A percentile compares a stretch with the other conserved stretches of the same genome.
phyloP scores from a whole-genome alignment of 106 monocot species.

The Triglochin maritima region DNA sequence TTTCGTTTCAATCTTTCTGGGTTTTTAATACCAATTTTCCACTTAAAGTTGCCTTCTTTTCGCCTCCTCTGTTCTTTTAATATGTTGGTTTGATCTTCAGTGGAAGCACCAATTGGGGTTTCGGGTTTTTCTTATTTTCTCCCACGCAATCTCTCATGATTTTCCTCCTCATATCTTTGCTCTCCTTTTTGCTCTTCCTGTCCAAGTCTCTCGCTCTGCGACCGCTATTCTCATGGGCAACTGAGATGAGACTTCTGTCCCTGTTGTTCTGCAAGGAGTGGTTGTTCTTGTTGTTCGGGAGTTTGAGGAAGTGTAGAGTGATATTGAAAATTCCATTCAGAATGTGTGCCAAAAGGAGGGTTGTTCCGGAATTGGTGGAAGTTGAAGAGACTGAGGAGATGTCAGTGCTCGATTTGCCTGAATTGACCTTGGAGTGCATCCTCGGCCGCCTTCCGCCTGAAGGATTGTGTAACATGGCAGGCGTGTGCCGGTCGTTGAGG shows the following conservation, averaged over 20 bases:
- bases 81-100: not conserved
- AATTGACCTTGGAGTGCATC: conserved; percentile 52
- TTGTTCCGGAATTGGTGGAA: conserved; percentile 3
- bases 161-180: conserved; percentile 39
- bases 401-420: conserved; percentile 68
- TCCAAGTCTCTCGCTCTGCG: not conserved
- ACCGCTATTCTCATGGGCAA: conserved; percentile 26
- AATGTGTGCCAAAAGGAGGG: conserved; percentile 19
- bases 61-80: not conserved
- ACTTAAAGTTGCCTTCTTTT: not conserved
- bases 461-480: conserved; percentile 40
- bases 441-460: conserved; percentile 52
- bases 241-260: conserved; percentile 21
- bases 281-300: conserved; percentile 3
- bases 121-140: not conserved
- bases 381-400: conserved; percentile 8
- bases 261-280: conserved; percentile 28
- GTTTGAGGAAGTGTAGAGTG: conserved; percentile 1
- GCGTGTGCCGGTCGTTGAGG: conserved; percentile 42
- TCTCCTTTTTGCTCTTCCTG: conserved; percentile 38
- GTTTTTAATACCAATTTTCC: not conserved
- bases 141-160: conserved; percentile 18
- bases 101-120: not conserved
- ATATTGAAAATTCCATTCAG: not conserved
- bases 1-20: not conserved